Evolutionary conservation across 352 stramenopile genomes (phyloP), one percentile per base, ranked within the genome.

Genomic region (Peronospora farinosa): DNA sequence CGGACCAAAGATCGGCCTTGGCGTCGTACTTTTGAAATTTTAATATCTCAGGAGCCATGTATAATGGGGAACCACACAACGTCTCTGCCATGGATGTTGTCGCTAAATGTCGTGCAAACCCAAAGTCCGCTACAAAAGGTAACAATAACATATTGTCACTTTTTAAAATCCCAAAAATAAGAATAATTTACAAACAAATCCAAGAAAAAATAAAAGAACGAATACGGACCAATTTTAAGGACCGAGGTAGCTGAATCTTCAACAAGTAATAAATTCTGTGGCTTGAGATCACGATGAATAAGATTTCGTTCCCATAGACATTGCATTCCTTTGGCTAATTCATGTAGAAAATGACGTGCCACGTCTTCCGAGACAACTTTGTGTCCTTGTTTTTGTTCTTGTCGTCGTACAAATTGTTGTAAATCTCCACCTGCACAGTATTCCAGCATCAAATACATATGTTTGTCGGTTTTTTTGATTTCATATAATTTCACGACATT

Each of bases 1-100:
- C 92, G 2, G 83, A 96, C 94, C 94, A 98, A 2, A 98, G 69
- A 67, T 98, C 95, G 7, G 94, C 94, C 60, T 98, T 98, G 23
- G 89, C 87, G 70, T 98, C 91, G 65, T 98, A 98, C 67, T 93
- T 96, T 47, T 96, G 70, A 41, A 88, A 86, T 59, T 83, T 78
- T 50, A 98, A 78, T 61, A 98, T 97, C 77, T 98, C 95, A 6
- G 95, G 95, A 15, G 95, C 95, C 95, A 98, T 98, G 60, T 98
- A 98, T 35, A 98, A 57, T 12, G 95, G 95, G 13, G 84, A 96
- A 0, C 95, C 95, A 57, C 92, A 98, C 30, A 98, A 78, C 6
- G 92, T 98, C 72, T 98, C 95, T 5, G 95, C 95, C 59, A 98
- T 74, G 0, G 89, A 95, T 4, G 89, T 69, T 11, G 81, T 84